Percentiles rank a stretch among this genome's conserved stretches.
Conservation (phyloP, 345 rosid genomes). For the Populus nigra region DNA sequence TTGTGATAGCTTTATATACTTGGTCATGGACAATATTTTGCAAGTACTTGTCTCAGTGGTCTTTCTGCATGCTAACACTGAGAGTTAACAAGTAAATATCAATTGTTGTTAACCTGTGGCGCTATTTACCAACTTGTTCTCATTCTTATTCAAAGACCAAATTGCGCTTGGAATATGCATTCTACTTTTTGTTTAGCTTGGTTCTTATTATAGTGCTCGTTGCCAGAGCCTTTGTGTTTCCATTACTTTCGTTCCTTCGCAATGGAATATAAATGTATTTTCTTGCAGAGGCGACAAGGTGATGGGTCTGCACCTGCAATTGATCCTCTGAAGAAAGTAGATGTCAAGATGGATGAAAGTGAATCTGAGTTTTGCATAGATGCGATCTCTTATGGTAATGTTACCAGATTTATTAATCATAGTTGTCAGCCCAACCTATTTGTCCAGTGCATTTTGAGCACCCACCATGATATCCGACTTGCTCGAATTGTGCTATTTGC, state of each 20-base stretch:
- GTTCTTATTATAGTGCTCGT: neutral
- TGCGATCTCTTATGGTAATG: slow-evolving; percentile 23
- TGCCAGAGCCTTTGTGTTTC: neutral
- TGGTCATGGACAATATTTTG: neutral
- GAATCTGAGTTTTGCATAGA: slow-evolving; percentile 30
- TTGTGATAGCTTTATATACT: slow-evolving; percentile 4
- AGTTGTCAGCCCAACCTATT: slow-evolving; percentile 28
- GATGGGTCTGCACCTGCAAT: slow-evolving; percentile 2
- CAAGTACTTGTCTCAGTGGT: neutral
- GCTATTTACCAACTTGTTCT: neutral
- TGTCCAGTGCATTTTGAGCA: slow-evolving; percentile 27
- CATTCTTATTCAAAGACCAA: neutral
- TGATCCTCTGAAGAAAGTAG: neutral
- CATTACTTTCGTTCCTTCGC: neutral
- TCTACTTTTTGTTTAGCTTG: neutral
- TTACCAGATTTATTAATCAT: slow-evolving; percentile 32
- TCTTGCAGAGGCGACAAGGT: slow-evolving; percentile 27
- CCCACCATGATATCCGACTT: slow-evolving; percentile 25
- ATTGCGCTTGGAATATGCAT: neutral
- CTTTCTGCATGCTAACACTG: neutral
- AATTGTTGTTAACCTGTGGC: neutral
- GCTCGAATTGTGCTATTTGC: slow-evolving; percentile 32
- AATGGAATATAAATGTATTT: slow-evolving; percentile 5
- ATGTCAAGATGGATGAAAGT: slow-evolving; percentile 9
- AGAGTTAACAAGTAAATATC: neutral